Conservation (phyloP, 2,329 filamentous ascomycete species). For the Fonsecaea multimorphosa region DNA sequence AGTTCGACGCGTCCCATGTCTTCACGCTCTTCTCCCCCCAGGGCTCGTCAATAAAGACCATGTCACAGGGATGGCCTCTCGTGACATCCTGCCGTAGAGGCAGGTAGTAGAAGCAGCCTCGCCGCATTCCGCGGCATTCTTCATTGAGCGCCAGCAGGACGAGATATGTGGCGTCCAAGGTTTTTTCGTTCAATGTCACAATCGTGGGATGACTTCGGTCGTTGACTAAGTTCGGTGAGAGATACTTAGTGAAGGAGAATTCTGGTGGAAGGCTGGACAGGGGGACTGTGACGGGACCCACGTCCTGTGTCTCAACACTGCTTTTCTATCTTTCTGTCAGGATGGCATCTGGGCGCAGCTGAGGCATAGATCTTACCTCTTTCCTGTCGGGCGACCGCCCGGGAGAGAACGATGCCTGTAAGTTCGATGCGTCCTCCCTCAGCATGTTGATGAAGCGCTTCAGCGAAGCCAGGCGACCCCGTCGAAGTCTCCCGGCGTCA, state of each 20-base stretch:
- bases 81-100: not conserved
- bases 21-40: conserved; percentile 9
- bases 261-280: not conserved
- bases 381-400: not conserved
- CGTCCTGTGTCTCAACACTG: not conserved
- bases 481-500: not conserved
- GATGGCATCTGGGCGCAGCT: not conserved
- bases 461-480: not conserved
- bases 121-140: conserved; percentile 6
- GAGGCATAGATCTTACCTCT: not conserved
- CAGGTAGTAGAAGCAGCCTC: conserved; percentile 13
- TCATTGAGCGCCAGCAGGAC: conserved; percentile 19
- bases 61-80: conserved; percentile 11
- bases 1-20: conserved; percentile 11
- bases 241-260: conserved; percentile 1
- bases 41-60: conserved; percentile 14
- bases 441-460: not conserved
- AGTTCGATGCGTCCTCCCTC: not conserved
- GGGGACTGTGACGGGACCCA: not conserved
- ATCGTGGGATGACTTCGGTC: not conserved
- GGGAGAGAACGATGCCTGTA: not conserved
- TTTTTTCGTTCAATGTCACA: not conserved
- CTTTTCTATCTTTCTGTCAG: not conserved
- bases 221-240: not conserved
- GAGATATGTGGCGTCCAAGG: conserved; percentile 2